These are phyloP conservation scores for Hypoxylon sp. DNA, from an alignment of 2,329 filamentous ascomycete genomes.

Conservation along the genomic window DNA sequence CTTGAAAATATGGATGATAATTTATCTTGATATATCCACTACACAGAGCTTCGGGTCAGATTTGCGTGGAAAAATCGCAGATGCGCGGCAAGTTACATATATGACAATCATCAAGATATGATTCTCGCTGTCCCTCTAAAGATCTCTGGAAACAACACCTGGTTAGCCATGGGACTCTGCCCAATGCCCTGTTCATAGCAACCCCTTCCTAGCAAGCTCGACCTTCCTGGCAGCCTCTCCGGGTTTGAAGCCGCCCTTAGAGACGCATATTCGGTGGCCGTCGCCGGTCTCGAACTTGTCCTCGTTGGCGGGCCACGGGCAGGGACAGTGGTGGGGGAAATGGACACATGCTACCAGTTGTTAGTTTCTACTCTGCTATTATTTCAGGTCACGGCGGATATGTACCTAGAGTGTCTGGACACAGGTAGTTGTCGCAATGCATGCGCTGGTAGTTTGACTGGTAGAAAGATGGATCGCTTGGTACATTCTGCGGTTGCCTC, in stretches of 20 bases:
- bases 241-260: slow-evolving; percentile 80
- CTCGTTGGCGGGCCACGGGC: slow-evolving; percentile 81
- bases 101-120: background rate
- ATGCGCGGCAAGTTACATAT: background rate
- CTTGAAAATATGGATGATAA: background rate
- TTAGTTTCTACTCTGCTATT: background rate
- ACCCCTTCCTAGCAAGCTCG: slow-evolving; percentile 83
- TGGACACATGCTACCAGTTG: slow-evolving; percentile 81
- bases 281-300: slow-evolving; percentile 84
- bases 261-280: slow-evolving; percentile 80
- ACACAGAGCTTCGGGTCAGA: background rate
- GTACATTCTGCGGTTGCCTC: slow-evolving; percentile 81
- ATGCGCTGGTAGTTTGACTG: slow-evolving; percentile 67
- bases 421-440: slow-evolving; percentile 94
- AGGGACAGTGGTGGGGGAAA: slow-evolving; percentile 97
- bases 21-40: background rate
- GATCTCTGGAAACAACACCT: slow-evolving; percentile 16
- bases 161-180: background rate
- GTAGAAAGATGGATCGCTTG: slow-evolving; percentile 88
- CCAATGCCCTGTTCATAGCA: slow-evolving; percentile 67
- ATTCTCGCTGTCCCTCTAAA: background rate
- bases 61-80: background rate
- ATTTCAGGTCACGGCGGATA: background rate
- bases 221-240: slow-evolving; percentile 82
- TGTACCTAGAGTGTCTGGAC: slow-evolving; percentile 83